These are phyloP conservation scores for Tolypocladium guangdongense DNA, from an alignment of 2,329 filamentous ascomycete genomes.

Conservation along the genomic window DNA sequence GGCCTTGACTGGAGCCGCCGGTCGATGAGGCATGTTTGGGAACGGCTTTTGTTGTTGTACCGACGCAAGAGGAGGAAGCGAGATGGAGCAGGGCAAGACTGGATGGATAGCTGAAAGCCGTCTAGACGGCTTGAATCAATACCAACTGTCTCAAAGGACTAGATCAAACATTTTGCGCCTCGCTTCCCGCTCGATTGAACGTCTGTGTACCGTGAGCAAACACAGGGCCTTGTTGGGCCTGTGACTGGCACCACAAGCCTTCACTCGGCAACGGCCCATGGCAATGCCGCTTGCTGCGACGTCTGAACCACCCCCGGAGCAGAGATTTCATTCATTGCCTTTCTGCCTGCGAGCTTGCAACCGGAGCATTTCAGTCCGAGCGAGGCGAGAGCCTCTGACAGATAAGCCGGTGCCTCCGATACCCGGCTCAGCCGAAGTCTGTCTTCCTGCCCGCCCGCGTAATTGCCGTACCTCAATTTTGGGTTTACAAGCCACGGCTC, in stretches of 20 bases:
- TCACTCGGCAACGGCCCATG: background rate
- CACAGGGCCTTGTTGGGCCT: background rate
- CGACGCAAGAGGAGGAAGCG: background rate
- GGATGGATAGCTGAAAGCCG: slow-evolving; percentile 3
- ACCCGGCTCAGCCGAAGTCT: background rate
- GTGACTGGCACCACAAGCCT: background rate
- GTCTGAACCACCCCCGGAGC: background rate
- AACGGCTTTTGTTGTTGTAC: background rate
- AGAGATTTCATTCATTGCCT: background rate
- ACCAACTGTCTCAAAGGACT: no score
- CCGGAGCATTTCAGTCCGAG: background rate
- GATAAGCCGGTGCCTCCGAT: no score
- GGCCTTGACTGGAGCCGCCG: background rate
- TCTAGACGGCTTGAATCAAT: slow-evolving; percentile 5
- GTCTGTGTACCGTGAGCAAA: background rate
- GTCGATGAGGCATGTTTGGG: background rate
- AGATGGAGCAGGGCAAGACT: slow-evolving; percentile 3
- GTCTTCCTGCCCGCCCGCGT: background rate
- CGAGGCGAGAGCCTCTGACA: background rate
- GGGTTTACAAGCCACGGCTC: background rate
- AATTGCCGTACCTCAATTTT: background rate
- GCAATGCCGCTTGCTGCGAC: slow-evolving; percentile 1
- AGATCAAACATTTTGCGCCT: background rate
- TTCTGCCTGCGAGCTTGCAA: background rate
- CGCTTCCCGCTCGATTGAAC: background rate